Evolutionary conservation across 768 basidiomycete genomes (phyloP).

Genomic region (Albatrellus ellisii): DNA sequence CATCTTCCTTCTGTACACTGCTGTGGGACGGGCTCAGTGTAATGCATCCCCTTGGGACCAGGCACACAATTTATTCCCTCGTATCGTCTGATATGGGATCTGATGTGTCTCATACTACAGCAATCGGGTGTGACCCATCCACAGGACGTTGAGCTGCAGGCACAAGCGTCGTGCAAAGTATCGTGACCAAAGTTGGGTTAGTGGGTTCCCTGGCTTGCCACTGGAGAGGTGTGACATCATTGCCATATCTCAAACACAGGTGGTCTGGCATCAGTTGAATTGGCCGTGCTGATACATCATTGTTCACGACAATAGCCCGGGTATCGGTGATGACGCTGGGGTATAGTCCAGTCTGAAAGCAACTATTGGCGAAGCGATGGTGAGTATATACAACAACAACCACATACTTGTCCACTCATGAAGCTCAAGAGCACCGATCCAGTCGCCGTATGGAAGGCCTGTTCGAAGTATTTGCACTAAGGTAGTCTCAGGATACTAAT

Average conservation of each 20-base stretch:
- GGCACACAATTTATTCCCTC: constrained; percentile 30
- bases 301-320: constrained; percentile 62
- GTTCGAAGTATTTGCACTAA: constrained; percentile 30
- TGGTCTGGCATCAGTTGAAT: constrained; percentile 24
- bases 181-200: constrained; percentile 78
- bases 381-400: background rate
- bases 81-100: background rate
- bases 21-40: constrained; percentile 79
- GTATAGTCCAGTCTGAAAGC: constrained; percentile 59
- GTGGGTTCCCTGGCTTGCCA: constrained; percentile 74
- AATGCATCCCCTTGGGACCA: constrained; percentile 88
- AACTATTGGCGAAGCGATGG: constrained; percentile 10
- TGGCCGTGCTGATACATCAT: constrained; percentile 4
- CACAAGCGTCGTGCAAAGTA: constrained; percentile 80
- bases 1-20: too few species aligned
- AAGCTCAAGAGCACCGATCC: constrained; percentile 48
- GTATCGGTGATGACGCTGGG: constrained; percentile 66
- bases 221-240: constrained; percentile 68
- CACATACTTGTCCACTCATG: constrained; percentile 43
- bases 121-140: constrained; percentile 47
- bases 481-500: constrained; percentile 14
- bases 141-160: constrained; percentile 73
- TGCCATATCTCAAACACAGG: constrained; percentile 66
- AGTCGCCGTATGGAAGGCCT: constrained; percentile 39
- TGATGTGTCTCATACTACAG: constrained; percentile 27